Conservation (phyloP, 306 rosid genomes). For the Quercus suber region DNA sequence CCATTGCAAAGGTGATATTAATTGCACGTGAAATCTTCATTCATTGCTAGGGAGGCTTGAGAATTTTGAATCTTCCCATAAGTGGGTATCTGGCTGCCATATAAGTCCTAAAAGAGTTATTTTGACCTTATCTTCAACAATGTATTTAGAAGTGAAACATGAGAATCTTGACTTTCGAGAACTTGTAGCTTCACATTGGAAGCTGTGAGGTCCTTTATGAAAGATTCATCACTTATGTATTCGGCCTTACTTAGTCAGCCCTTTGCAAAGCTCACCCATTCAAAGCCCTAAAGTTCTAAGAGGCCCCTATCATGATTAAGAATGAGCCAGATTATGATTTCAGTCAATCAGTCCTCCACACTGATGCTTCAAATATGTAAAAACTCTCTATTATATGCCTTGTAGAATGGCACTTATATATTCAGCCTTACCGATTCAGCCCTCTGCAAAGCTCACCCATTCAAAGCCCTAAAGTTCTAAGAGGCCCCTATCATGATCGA, state of each 20-base stretch:
- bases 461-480: neutral
- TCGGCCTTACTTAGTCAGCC: neutral
- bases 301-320: neutral
- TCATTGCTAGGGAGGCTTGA: neutral
- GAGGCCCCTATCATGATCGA: neutral
- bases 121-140: neutral
- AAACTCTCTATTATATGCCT: neutral
- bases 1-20: neutral
- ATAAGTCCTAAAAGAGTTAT: neutral
- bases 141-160: neutral
- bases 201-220: conserved; percentile 1
- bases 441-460: neutral
- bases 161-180: neutral
- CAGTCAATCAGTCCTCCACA: neutral
- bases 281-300: neutral
- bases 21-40: neutral
- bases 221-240: neutral
- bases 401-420: neutral
- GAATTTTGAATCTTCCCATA: neutral
- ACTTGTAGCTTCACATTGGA: neutral
- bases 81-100: neutral
- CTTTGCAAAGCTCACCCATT: neutral
- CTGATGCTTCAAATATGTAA: conserved; percentile 5
- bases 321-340: neutral
- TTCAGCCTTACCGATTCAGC: neutral